Percentiles rank a stretch among this genome's conserved stretches.
phyloP scores from a whole-genome alignment of 2,329 filamentous ascomycete genomes.

The Sporothrix pseudoabietina region DNA sequence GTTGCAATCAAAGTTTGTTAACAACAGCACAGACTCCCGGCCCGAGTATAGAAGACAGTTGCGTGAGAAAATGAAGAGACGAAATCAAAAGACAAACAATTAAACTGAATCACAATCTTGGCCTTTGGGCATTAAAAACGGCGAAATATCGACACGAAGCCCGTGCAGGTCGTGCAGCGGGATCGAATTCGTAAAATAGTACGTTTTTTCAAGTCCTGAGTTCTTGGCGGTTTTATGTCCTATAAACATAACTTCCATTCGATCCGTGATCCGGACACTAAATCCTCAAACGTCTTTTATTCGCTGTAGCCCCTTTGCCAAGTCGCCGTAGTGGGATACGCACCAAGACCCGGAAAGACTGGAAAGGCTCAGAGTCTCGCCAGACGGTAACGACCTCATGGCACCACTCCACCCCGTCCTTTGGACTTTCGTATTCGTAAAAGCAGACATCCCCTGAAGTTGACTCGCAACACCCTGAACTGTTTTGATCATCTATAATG shows the following conservation, averaged over 20 bases:
- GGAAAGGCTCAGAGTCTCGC: not conserved
- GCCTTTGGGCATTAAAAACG: not conserved
- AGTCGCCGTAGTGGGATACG: not conserved
- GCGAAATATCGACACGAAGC: not conserved
- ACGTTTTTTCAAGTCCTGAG: not conserved
- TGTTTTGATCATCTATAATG: too few species aligned
- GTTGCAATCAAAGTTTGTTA: too few species aligned
- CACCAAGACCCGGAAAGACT: not conserved
- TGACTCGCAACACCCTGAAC: not conserved
- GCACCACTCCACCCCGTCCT: not conserved
- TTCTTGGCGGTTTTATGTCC: not conserved
- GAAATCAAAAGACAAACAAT: too few species aligned
- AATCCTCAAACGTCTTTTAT: not conserved
- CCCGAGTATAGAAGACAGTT: too few species aligned
- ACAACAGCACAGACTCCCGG: too few species aligned
- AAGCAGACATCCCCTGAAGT: not conserved
- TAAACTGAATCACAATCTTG: too few species aligned
- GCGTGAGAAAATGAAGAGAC: too few species aligned
- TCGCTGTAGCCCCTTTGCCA: not conserved
- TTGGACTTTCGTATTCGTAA: not conserved
- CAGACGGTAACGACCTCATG: not conserved
- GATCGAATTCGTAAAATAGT: not conserved
- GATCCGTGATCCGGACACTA: not conserved
- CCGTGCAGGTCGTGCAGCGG: not conserved
- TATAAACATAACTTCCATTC: not conserved